These are phyloP conservation scores for Rhizopogon vulgaris DNA, from an alignment of 768 basidiomycete genomes.

Conservation along the genomic window DNA sequence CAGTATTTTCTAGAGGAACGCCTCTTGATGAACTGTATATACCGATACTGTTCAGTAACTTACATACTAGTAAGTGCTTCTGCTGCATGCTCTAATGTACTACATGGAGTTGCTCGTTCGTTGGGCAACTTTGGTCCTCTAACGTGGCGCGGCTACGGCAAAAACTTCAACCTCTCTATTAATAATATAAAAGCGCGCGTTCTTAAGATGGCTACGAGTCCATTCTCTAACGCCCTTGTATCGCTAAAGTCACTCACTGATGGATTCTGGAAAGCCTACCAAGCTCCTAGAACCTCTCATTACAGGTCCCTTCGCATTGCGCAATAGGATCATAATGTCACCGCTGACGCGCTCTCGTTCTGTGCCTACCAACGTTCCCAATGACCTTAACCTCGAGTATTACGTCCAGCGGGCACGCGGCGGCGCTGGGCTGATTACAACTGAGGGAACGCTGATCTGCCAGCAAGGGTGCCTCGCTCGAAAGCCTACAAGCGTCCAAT, in stretches of 20 bases:
- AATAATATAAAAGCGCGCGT: too few species aligned
- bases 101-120: too few species aligned
- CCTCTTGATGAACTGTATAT: background rate
- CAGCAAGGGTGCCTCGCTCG: constrained; percentile 33
- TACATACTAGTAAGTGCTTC: too few species aligned
- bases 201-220: too few species aligned
- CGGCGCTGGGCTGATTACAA: constrained; percentile 34
- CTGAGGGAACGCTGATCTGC: constrained; percentile 34
- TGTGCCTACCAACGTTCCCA: constrained; percentile 30
- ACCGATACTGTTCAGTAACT: too few species aligned
- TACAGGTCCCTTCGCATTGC: constrained; percentile 30
- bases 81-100: too few species aligned
- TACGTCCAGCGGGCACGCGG: constrained; percentile 35
- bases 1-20: constrained; percentile 28
- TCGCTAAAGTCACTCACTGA: background rate
- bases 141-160: too few species aligned
- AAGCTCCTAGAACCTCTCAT: constrained; percentile 27
- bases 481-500: background rate
- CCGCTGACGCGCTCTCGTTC: constrained; percentile 38
- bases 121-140: too few species aligned
- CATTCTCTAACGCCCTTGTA: background rate
- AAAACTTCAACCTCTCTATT: too few species aligned
- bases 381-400: constrained; percentile 32
- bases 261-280: constrained; percentile 6
- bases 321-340: constrained; percentile 35